Evolutionary conservation across 768 basidiomycete genomes (phyloP).

Genomic region (Suillus paluster): DNA sequence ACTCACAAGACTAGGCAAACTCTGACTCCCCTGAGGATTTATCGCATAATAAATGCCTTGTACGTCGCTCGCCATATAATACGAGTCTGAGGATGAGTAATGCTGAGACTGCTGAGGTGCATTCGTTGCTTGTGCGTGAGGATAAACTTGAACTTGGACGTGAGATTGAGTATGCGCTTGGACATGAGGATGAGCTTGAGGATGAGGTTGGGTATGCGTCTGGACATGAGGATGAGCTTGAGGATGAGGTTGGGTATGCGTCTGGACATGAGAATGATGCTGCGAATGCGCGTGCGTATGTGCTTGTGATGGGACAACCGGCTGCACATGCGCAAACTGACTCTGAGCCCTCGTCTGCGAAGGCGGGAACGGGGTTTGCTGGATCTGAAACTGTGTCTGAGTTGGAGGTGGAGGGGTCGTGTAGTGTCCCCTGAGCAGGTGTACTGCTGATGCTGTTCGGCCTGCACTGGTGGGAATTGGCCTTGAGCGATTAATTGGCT

Average conservation of each 20-base stretch:
- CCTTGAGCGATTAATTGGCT: conserved; percentile 12
- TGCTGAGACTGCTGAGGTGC: neutral
- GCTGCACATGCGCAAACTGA: conserved; percentile 3
- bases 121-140: neutral
- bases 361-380: conserved; percentile 12
- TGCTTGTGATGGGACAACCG: conserved; percentile 9
- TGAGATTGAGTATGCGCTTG: neutral
- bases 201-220: conserved; percentile 2
- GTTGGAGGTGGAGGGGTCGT: neutral
- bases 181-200: neutral
- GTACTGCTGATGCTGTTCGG: neutral
- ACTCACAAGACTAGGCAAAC: conserved; percentile 32
- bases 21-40: conserved; percentile 17
- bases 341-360: conserved; percentile 22
- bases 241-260: conserved; percentile 8
- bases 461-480: neutral
- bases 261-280: neutral
- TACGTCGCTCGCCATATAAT: neutral
- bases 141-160: neutral
- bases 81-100: neutral
- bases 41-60: conserved; percentile 15
- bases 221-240: conserved; percentile 1
- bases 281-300: neutral
- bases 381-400: conserved; percentile 8
- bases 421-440: neutral